Percentiles rank a stretch among this genome's conserved stretches.
Conservation (phyloP, 2,329 filamentous ascomycete species). For the Helotiales sp. region DNA sequence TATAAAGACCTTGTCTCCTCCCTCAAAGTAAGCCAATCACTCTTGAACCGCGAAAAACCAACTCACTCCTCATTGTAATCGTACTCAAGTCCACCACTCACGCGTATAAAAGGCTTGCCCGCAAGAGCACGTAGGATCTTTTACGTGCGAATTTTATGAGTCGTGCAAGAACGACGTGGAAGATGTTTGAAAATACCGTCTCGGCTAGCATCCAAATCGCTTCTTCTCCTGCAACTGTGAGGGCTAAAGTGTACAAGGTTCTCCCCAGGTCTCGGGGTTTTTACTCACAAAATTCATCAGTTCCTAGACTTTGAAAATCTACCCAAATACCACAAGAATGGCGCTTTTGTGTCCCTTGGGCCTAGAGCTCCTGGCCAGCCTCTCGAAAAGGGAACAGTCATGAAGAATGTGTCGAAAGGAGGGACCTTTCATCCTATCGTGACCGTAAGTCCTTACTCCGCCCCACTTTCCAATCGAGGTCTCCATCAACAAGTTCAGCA, state of each 20-base stretch:
- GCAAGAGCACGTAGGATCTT: no score
- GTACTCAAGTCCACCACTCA: not conserved
- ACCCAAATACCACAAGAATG: not conserved
- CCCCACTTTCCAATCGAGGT: no score
- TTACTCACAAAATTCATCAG: not conserved
- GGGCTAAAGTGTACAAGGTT: not conserved
- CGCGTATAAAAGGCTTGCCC: not conserved
- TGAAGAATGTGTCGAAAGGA: not conserved
- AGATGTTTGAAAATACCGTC: not conserved
- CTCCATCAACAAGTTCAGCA: no score
- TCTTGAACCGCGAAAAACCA: no score
- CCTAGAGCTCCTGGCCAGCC: not conserved
- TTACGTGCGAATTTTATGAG: not conserved
- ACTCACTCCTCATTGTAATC: no score
- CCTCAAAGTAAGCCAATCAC: no score
- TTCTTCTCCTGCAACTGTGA: not conserved
- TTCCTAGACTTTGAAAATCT: conserved; percentile 12
- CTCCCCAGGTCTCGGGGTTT: no score
- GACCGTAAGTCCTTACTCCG: not conserved
- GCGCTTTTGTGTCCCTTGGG: not conserved
- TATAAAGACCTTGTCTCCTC: no score
- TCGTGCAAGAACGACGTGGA: not conserved
- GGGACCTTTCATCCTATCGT: not conserved
- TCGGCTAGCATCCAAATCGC: conserved; percentile 1
- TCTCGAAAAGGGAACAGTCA: not conserved